A percentile compares a stretch with the other conserved stretches of the same genome.
Conservation (phyloP, 495 filamentous ascomycete genomes). For the Chaetomidium leptoderma region DNA sequence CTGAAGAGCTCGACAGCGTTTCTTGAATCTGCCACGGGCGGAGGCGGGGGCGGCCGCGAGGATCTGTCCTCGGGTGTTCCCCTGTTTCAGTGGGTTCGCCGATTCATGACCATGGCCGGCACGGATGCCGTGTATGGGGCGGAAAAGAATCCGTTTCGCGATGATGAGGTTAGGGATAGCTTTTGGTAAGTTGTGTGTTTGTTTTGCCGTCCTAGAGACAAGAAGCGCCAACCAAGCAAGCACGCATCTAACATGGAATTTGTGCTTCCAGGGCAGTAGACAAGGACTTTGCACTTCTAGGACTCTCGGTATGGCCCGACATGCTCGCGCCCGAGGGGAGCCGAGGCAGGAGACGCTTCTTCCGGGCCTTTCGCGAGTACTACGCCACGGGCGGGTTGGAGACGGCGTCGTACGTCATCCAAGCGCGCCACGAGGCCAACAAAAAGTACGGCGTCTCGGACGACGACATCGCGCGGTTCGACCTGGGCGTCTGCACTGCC, state of each 20-base stretch:
- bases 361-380: background rate
- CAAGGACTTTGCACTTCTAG: background rate
- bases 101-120: background rate
- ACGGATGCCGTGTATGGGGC: background rate
- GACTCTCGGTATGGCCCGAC: background rate
- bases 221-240: no score
- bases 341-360: background rate
- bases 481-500: background rate
- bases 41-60: no score
- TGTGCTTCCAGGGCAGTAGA: background rate
- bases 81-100: background rate
- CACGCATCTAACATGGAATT: background rate
- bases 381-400: background rate
- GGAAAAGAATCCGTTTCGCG: background rate
- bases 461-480: background rate
- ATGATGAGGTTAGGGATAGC: background rate
- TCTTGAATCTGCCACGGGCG: background rate
- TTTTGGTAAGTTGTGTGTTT: background rate
- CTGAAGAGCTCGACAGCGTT: background rate
- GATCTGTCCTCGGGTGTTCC: no score
- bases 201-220: background rate
- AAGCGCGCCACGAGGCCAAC: background rate
- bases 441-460: background rate
- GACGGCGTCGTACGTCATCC: background rate
- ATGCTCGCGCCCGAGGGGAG: background rate